Evolutionary conservation across 2,329 filamentous ascomycete species (phyloP), one percentile per base, ranked within the genome.

Genomic region (Tolypocladium inflatum): DNA sequence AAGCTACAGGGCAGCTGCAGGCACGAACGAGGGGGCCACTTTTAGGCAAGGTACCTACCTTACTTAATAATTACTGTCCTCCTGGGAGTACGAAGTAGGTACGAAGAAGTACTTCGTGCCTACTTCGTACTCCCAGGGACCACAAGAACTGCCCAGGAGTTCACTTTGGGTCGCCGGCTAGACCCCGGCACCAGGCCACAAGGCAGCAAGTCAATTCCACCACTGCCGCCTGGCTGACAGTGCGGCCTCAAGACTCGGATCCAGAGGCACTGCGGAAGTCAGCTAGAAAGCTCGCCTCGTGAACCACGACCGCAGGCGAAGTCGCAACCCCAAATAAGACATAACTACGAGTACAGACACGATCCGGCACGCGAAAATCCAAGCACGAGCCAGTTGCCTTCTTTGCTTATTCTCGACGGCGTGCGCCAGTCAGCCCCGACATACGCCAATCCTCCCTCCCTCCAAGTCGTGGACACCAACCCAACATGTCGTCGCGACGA

Each of bases 401-500:
- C 21, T 13, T 17, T 26, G 11, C 43, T 17, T 48, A 21, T 45
- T 15, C 11, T 15, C 23, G 43, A 48, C 43, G 42, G 42, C 42
- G 23, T 48, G 23, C 43, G 43, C 43, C 43, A 48, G 23, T 48
- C n/a, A n/a, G n/a, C n/a, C n/a, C n/a, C n/a, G n/a, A n/a, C n/a
- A n/a, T n/a, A n/a, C 43, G 43, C 43, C 43, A 48, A 13, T 48
- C 21, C 13, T 48, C 43, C 6, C 21, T 13, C 39, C 39, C 4
- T 10, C n/a, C 41, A 11, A 45, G 42, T 45, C 43, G 23, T 48
- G 23, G 13, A 30, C 13, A 6, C 43, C 7, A 30, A 30, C 35
- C 30, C 13, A 45, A 45, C 57, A 70, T 71, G 69, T 67, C 69
- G 61, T 69, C 69, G 62, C 74, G 76, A 71, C 77, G 76, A 68